A percentile compares a stretch with the other conserved stretches of the same genome.
Evolutionary conservation across 306 rosid species (phyloP).

Genomic region (Casuarina cunninghamiana): DNA sequence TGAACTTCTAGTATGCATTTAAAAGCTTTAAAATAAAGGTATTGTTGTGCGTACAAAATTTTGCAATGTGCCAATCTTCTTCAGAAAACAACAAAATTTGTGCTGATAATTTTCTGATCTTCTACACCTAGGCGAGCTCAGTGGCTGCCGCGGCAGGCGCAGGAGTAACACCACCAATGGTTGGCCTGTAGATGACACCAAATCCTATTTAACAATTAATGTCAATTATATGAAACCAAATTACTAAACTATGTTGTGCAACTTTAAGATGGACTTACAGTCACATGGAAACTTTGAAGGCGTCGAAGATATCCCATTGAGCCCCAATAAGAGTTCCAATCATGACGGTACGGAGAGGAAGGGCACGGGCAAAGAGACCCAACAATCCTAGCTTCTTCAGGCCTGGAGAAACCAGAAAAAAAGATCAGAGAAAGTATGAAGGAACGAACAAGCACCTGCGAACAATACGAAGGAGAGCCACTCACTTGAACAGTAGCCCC

Average conservation of each 20-base stretch:
- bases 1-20: no score
- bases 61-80: no score
- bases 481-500: conserved; percentile 92
- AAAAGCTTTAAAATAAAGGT: no score
- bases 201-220: background rate
- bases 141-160: no score
- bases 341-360: conserved; percentile 96
- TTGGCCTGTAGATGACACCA: no score
- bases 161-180: no score
- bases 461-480: conserved; percentile 13
- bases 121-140: no score
- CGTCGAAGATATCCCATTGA: conserved; percentile 95
- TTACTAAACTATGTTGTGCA: background rate
- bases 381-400: conserved; percentile 67
- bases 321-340: conserved; percentile 97
- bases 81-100: no score
- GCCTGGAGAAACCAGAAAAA: conserved; percentile 53
- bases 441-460: background rate
- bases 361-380: conserved; percentile 93
- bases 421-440: conserved; percentile 20
- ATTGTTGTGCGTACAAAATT: no score
- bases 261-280: conserved; percentile 60
- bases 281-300: conserved; percentile 89
- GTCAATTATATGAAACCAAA: background rate
- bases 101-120: no score